Conservation (phyloP, 805 yeast genomes). For the Komagataella populi region DNA sequence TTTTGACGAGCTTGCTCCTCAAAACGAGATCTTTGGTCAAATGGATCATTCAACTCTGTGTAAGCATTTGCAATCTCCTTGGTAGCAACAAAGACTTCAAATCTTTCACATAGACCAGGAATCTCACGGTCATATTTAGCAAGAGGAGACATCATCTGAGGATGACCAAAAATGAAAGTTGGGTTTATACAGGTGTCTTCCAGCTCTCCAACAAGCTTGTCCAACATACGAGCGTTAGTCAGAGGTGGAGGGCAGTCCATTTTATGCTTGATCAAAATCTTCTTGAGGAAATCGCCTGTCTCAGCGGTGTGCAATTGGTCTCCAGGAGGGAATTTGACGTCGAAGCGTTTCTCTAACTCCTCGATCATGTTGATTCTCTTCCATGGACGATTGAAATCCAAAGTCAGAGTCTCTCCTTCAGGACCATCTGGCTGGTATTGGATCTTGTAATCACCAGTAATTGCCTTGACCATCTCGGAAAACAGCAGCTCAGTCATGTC, state of each 20-base stretch:
- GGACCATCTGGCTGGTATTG: conserved; percentile 92
- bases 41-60: conserved; percentile 98
- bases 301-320: conserved; percentile 89
- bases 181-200: conserved; percentile 95
- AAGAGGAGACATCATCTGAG: conserved; percentile 99
- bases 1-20: conserved; percentile 99
- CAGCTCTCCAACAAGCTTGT: conserved; percentile 91
- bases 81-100: conserved; percentile 96
- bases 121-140: conserved; percentile 89
- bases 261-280: conserved; percentile 62
- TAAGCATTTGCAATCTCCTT: conserved; percentile 97
- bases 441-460: conserved; percentile 80
- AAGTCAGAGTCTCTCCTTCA: conserved; percentile 60
- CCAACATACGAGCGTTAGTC: conserved; percentile 98
- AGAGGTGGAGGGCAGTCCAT: conserved; percentile 81
- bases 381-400: conserved; percentile 96
- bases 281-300: conserved; percentile 82
- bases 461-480: conserved; percentile 94
- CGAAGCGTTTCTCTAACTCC: conserved; percentile 76
- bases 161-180: conserved; percentile 96
- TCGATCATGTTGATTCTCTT: conserved; percentile 96
- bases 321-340: conserved; percentile 90
- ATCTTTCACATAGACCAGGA: conserved; percentile 95
- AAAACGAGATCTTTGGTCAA: conserved; percentile 93
- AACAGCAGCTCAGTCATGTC: conserved; percentile 85